Conservation (phyloP, 2,329 filamentous ascomycete genomes). For the Intubia oerlemansii region DNA sequence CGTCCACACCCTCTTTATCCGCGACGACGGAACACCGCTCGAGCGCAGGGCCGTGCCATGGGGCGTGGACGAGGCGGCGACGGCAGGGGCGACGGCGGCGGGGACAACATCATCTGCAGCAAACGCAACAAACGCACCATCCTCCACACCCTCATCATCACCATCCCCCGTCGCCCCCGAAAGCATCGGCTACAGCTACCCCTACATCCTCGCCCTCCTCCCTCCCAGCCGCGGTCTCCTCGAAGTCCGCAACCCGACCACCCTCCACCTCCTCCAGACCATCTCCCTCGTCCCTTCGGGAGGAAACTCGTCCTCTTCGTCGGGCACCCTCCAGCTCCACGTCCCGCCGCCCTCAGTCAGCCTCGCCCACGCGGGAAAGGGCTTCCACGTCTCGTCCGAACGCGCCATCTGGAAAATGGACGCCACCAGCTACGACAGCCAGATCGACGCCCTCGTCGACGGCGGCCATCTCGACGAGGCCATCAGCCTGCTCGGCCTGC, state of each 20-base stretch:
- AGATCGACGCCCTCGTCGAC: conserved; percentile 63
- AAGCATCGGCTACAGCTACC: conserved; percentile 87
- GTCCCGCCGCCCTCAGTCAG: conserved; percentile 86
- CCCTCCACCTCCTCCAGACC: conserved; percentile 70
- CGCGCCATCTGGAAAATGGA: conserved; percentile 92
- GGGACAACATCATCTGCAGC: too few species aligned
- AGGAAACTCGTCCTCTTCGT: too few species aligned
- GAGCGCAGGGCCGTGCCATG: conserved; percentile 84
- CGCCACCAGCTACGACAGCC: conserved; percentile 73
- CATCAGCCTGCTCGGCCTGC: conserved; percentile 67
- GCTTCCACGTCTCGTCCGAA: conserved; percentile 84
- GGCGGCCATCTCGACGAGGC: conserved; percentile 69
- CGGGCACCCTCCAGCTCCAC: conserved; percentile 66
- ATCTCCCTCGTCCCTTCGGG: too few species aligned
- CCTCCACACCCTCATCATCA: too few species aligned
- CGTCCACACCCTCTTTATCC: conserved; percentile 84
- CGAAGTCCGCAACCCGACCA: conserved; percentile 84
- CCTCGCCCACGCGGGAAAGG: conserved; percentile 88
- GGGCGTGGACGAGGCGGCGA: conserved; percentile 20
- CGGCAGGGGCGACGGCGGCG: too few species aligned
- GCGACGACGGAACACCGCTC: conserved; percentile 52
- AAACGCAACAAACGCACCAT: too few species aligned
- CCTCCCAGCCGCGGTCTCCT: conserved; percentile 53
- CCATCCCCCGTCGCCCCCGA: conserved; percentile 68
- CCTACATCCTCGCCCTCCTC: conserved; percentile 77